Evolutionary conservation across 805 yeast species (phyloP).

Genomic region (Pichia insulana): DNA sequence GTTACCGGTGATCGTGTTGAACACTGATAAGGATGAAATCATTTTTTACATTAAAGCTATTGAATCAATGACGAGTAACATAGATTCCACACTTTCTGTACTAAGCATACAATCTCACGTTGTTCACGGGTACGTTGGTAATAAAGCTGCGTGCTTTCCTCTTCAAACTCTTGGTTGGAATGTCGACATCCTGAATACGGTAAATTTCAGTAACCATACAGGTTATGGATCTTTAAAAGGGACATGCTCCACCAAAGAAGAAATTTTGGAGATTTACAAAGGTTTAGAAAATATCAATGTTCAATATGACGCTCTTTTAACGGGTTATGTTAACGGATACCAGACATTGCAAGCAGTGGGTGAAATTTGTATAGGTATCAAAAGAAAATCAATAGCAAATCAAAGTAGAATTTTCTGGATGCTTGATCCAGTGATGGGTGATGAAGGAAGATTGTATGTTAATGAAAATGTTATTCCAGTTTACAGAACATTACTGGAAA

Average conservation of each 20-base stretch:
- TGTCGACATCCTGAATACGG: constrained; percentile 57
- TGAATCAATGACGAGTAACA: neutral
- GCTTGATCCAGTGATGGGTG: constrained; percentile 78
- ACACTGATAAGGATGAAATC: too few relatives aligned
- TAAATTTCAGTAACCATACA: constrained; percentile 62
- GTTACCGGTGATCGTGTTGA: too few relatives aligned
- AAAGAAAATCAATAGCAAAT: constrained; percentile 23
- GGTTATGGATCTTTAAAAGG: constrained; percentile 58
- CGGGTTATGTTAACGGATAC: constrained; percentile 63
- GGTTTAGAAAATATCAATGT: constrained; percentile 30
- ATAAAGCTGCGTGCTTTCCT: constrained; percentile 58
- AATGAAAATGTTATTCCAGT: constrained; percentile 50
- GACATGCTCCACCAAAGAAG: constrained; percentile 31
- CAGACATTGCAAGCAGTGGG: constrained; percentile 39
- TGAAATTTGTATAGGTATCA: constrained; percentile 28
- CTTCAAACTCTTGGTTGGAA: constrained; percentile 61
- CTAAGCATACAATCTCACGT: constrained; percentile 62
- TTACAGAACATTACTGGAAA: constrained; percentile 37
- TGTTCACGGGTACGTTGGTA: constrained; percentile 67
- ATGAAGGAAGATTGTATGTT: constrained; percentile 63
- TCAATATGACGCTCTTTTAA: constrained; percentile 45
- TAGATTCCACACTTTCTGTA: constrained; percentile 21
- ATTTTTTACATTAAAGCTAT: too few relatives aligned
- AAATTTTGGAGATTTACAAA: constrained; percentile 30
- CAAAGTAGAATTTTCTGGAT: constrained; percentile 36